A percentile compares a stretch with the other conserved stretches of the same genome.
phyloP scores from a whole-genome alignment of 148 eudicot species.

The Camellia granthamiana region DNA sequence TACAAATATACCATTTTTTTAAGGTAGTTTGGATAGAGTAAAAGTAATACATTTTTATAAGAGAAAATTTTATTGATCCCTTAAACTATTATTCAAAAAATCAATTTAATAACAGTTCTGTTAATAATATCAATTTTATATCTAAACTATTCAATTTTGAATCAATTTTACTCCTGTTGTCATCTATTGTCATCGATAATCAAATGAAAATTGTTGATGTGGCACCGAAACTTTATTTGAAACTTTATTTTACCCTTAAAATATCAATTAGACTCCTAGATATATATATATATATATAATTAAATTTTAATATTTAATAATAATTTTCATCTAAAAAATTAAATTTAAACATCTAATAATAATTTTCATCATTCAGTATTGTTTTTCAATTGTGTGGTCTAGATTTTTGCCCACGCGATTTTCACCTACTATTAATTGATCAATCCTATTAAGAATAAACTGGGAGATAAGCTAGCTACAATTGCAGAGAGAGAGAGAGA shows the following conservation, averaged over 20 bases:
- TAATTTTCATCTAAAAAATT: not conserved
- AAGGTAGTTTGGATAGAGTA: not conserved
- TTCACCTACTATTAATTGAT: not conserved
- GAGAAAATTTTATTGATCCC: not conserved
- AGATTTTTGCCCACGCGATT: not conserved
- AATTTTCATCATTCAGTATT: no score
- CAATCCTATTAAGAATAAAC: not conserved
- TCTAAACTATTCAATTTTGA: not conserved
- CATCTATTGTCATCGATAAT: not conserved
- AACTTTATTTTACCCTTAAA: no score
- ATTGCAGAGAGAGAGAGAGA: not conserved
- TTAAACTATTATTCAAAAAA: no score
- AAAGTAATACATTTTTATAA: no score
- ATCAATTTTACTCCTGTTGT: not conserved
- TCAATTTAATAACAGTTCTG: no score
- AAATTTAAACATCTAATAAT: no score
- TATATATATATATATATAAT: no score
- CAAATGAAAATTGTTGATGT: not conserved
- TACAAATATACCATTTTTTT: no score
- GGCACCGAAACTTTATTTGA: no score
- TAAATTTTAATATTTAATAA: no score
- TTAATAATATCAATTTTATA: not conserved
- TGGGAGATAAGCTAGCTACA: no score
- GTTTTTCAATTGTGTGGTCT: not conserved
- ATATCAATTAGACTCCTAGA: no score